These are phyloP conservation scores for Cryphonectria naterciae DNA, from an alignment of 2,329 filamentous ascomycete genomes.

Conservation along the genomic window DNA sequence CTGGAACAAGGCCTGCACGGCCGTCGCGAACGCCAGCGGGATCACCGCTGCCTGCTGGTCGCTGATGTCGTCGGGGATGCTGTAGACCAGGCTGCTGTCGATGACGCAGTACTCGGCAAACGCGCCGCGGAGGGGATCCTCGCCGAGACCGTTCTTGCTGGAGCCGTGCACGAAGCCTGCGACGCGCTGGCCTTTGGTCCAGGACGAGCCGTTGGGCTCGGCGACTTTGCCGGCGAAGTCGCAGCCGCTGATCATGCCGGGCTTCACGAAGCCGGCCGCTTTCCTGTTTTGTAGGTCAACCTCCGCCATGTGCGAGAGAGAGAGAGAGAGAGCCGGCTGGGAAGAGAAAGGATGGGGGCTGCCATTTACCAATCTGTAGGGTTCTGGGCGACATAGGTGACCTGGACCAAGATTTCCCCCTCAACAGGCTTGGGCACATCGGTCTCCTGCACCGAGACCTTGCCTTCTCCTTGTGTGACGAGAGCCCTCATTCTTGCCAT, in stretches of 20 bases:
- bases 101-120: constrained; percentile 38
- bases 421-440: constrained; percentile 36
- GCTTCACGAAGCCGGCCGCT: constrained; percentile 25
- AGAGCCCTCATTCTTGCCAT: constrained; percentile 39
- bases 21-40: constrained; percentile 49
- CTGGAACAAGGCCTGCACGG: constrained; percentile 41
- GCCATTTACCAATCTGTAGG: constrained; percentile 39
- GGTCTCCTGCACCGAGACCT: constrained; percentile 38
- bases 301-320: background rate
- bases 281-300: constrained; percentile 29
- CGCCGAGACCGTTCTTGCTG: constrained; percentile 25
- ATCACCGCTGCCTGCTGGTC: constrained; percentile 36
- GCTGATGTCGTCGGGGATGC: constrained; percentile 36
- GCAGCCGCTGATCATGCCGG: constrained; percentile 39
- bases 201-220: constrained; percentile 37
- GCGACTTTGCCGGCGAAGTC: constrained; percentile 42
- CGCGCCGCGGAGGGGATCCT: constrained; percentile 32
- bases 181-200: constrained; percentile 39
- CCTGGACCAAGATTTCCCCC: constrained; percentile 41
- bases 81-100: constrained; percentile 36
- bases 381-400: constrained; percentile 40
- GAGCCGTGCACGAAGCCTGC: constrained; percentile 40
- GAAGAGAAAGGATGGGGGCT: background rate
- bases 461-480: constrained; percentile 41
- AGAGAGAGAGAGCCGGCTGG: background rate